Evolutionary conservation across 208 protist genomes (phyloP).

Genomic region (Leishmania major): DNA sequence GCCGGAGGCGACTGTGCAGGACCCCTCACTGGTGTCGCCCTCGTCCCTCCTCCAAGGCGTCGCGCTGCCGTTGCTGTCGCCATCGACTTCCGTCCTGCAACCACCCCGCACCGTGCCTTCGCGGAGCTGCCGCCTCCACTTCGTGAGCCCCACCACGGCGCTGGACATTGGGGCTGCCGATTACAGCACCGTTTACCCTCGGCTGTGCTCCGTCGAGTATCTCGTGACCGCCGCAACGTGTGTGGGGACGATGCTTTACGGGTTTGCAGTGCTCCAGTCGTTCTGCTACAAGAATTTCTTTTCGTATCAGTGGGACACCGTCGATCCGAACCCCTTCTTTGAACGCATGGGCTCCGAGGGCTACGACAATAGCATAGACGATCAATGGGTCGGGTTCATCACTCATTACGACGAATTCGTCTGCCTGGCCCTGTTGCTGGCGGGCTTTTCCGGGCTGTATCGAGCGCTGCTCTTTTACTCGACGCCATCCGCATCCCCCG

Average conservation of each 20-base stretch:
- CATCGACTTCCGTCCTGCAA: background rate
- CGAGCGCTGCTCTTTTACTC: background rate
- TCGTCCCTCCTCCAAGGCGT: background rate
- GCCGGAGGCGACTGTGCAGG: background rate
- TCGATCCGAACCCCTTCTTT: background rate
- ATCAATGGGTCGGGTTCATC: constrained; percentile 29
- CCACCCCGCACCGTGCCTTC: background rate
- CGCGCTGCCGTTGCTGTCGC: background rate
- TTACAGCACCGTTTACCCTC: constrained; percentile 2
- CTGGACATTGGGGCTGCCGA: constrained; percentile 1
- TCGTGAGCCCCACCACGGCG: constrained; percentile 10
- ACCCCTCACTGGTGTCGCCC: background rate
- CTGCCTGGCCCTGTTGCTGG: constrained; percentile 9
- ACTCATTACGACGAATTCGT: background rate
- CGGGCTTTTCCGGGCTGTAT: background rate
- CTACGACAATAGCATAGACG: constrained; percentile 23
- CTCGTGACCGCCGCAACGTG: background rate
- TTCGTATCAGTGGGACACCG: background rate
- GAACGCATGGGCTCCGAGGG: constrained; percentile 17
- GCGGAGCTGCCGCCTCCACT: background rate
- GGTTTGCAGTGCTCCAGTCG: background rate
- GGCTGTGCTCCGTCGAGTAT: constrained; percentile 13
- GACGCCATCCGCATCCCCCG: background rate
- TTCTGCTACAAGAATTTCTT: constrained; percentile 4
- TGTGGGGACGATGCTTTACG: background rate